Evolutionary conservation across 2,329 filamentous ascomycete genomes (phyloP).

Genomic region (Aspergillus arachidicola): DNA sequence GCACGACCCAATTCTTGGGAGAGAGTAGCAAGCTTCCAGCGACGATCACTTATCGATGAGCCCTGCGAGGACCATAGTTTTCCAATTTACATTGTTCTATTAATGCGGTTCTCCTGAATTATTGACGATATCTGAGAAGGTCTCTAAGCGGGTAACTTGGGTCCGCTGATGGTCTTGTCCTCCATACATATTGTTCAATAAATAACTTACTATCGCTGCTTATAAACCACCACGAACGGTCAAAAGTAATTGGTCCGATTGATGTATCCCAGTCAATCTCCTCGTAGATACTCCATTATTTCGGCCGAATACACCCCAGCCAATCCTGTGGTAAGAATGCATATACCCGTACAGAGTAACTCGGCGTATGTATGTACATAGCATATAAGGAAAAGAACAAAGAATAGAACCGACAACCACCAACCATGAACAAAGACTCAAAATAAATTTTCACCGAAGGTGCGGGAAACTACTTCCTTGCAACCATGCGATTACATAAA

Average conservation of each 20-base stretch:
- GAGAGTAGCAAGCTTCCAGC: slow-evolving; percentile 13
- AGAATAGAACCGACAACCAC: neutral
- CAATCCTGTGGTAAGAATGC: neutral
- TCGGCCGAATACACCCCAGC: slow-evolving; percentile 16
- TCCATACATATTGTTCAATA: neutral
- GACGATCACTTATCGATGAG: neutral
- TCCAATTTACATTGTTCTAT: neutral
- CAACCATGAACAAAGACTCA: neutral
- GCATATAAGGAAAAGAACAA: neutral
- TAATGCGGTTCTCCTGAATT: neutral
- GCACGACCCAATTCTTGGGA: slow-evolving; percentile 10
- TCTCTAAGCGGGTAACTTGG: neutral
- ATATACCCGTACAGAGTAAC: neutral
- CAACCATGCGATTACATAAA: neutral
- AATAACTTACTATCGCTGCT: neutral
- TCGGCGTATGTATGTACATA: neutral
- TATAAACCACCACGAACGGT: neutral
- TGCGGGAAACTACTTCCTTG: neutral
- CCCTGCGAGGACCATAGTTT: neutral
- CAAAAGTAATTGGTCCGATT: neutral
- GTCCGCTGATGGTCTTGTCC: neutral
- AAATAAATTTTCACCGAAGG: neutral
- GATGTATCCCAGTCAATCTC: neutral
- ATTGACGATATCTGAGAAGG: neutral
- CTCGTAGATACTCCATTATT: slow-evolving; percentile 7